Evolutionary conservation across 169 alveolate genomes (phyloP).

Genomic region (Hepatocystis sp.): DNA sequence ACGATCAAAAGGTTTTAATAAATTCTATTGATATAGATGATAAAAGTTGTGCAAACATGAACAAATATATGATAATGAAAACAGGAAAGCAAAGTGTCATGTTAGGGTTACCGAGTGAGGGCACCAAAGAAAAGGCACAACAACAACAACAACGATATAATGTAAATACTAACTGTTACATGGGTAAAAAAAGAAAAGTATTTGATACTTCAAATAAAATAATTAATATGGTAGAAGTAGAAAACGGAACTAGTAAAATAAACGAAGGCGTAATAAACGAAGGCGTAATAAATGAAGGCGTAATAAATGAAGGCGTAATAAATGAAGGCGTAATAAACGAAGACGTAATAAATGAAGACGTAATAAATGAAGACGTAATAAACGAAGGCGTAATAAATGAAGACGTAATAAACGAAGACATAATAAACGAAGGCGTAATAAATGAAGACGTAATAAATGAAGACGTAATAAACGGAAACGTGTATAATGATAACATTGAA

Average conservation of each 20-base stretch:
- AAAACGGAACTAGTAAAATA: not conserved
- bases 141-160: too few species aligned
- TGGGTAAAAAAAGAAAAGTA: too few species aligned
- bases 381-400: not conserved
- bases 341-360: not conserved
- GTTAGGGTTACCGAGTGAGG: too few species aligned
- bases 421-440: not conserved
- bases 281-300: not conserved
- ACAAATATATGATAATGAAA: too few species aligned
- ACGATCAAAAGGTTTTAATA: too few species aligned
- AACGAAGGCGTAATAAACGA: not conserved
- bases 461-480: constrained; percentile 3
- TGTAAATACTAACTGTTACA: too few species aligned
- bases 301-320: not conserved
- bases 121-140: too few species aligned
- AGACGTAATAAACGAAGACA: not conserved
- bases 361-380: not conserved
- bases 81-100: too few species aligned
- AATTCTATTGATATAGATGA: too few species aligned
- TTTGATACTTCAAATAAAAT: too few species aligned
- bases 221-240: constrained; percentile 4
- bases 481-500: not conserved
- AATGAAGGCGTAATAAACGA: not conserved
- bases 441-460: not conserved
- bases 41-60: too few species aligned